phyloP scores from a whole-genome alignment of 176 grass and related monocot genomes.

The Musa acuminata region DNA sequence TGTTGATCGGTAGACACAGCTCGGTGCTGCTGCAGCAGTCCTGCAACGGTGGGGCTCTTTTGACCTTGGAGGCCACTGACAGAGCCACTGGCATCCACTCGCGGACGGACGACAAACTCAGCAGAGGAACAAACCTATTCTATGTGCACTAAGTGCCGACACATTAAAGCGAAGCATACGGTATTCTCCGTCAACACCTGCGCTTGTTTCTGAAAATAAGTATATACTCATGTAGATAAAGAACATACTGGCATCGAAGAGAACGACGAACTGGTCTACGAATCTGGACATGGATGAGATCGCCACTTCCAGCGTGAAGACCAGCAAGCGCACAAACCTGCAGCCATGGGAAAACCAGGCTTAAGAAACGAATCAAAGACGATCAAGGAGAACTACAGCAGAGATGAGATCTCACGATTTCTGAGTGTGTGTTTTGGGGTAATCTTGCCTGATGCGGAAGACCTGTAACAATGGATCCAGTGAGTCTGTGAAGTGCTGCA shows the following conservation, averaged over 20 bases:
- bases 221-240: no score
- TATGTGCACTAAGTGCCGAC: no score
- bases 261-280: constrained; percentile 80
- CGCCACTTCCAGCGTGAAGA: constrained; percentile 90
- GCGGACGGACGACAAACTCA: constrained; percentile 15
- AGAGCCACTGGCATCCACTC: constrained; percentile 2
- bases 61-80: neutral
- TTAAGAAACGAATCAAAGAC: neutral
- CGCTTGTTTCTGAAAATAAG: no score
- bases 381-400: neutral
- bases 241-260: constrained; percentile 91
- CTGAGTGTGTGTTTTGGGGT: constrained; percentile 75
- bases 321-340: constrained; percentile 83
- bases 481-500: neutral
- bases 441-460: constrained; percentile 89
- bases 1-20: neutral
- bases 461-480: constrained; percentile 31
- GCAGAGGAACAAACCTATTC: neutral
- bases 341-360: neutral
- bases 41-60: neutral
- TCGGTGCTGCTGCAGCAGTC: neutral
- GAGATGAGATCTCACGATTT: constrained; percentile 54
- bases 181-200: no score
- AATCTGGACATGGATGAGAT: constrained; percentile 88
- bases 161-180: no score